Evolutionary conservation across 148 eudicot genomes (phyloP), one percentile per base, ranked within the genome.

Genomic region (Fallopia convolvulus): DNA sequence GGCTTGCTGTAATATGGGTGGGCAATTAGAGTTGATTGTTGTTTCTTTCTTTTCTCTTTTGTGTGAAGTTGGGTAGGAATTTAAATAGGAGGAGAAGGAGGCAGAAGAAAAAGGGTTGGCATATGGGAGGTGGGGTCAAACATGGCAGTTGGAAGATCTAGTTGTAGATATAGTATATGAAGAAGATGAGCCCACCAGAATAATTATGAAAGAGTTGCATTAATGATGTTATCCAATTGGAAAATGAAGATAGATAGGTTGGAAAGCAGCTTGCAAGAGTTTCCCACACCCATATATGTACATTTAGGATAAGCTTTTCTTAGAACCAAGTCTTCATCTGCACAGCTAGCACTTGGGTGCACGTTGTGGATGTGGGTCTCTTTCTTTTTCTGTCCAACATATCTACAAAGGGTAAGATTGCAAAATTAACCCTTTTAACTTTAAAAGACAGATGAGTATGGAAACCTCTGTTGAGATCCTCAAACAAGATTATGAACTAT

Each of bases 131-230:
- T 52, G 77, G 83, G 56, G 55, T 52, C 65, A 76, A 8, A 73
- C 70, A 61, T 36, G 46, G 74, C 13, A 61, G 76, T 81, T 81
- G 75, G 84, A 79, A 83, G 52, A 84, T 81, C 86, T 68, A n/a
- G 44, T 23, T 68, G 46, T 68, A 68, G 72, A 68, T 66, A 13
- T 36, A 68, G 72, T 68, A 6, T 33, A 68, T 68, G 40, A 21
- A 26, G 11, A 61, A 23, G 33, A 61, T 61, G 21, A 14, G 18
- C 70, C 41, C 13, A 42, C 75, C 33, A 30, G 48, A 74, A 47
- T 30, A 41, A 74, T 74, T 36, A 74, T 74, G 48, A 48, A 74
- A 48, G 40, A 23, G 76, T 47, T 68, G 21, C 44, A 68, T 36
- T 68, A 33, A 36, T 68, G 72, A 68, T 68, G 10, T 68, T 68